Evolutionary conservation across 305 asterid genomes (phyloP), one percentile per base, ranked within the genome.

Genomic region (Withania somnifera): DNA sequence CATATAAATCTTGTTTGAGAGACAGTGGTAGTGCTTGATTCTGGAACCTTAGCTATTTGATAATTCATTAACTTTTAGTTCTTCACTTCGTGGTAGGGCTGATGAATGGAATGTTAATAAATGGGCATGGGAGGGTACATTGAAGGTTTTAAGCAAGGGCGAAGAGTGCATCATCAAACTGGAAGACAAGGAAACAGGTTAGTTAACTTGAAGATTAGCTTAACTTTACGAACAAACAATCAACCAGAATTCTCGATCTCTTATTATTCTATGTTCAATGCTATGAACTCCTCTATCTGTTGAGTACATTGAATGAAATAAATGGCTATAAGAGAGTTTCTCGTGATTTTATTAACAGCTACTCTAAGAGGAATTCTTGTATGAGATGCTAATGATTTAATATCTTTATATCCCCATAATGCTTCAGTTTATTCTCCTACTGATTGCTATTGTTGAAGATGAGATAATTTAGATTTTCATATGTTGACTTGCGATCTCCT

Each of bases 81-180:
- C 58, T 80, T 82, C 85, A 60, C 68, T 6, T 60, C 2, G 19
- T 6, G 38, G 73, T 85, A 96, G 98, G 92, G 99, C 99, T 56
- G 99, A 95, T 83, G 99, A 95, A 83, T 96, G 99, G 99, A 85
- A 96, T 90, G 97, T 96, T 67, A 95, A 96, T 86, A 94, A 94
- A 88, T 96, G 99, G 99, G 89, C 94, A 40, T 96, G 99, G 99
- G 98, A 94, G 88, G 99, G 99, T 85, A 80, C 88, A 81, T 88
- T 96, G 54, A 96, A 92, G 89, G 94, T 96, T 81, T 10, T 89
- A 78, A 94, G 97, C 90, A 94, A 90, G 89, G 98, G 98, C 81
- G 98, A 85, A 86, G 98, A 91, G 82, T 94, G 99, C 97, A 93
- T 94, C 82, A 94, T 96, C 83, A 88, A 89, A 17, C 90, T 96